Base-by-base conservation (phyloP, 1,284 basidiomycete species). In the Trametes polyzona region DNA sequence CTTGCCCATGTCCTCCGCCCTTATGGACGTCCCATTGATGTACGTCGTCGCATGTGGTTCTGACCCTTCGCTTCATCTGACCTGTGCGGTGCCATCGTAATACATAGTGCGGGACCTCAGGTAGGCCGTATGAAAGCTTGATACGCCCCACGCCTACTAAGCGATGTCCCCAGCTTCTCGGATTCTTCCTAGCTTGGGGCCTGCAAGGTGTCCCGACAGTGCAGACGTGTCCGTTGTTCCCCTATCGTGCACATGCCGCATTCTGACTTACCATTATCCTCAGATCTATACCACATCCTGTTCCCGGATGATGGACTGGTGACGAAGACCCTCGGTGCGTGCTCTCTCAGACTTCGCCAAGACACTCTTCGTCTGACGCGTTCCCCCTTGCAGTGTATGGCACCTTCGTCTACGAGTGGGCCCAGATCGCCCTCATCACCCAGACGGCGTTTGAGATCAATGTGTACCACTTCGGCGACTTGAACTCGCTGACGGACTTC, bases 401-500 rank as follows among this genome's bases (percentile, higher is more conserved):
- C 23, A 17, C 64, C 23, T 55, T 60, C 43, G 37, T 53, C 4
- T 48, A 36, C 21, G 64, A 65, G 23, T 57, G 51, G 39, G 42
- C 57, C 4, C 64, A 67, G 49, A 64, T 60, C 9, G 52, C 42
- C 16, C 39, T 67, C 16, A 42, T 61, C 24, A 64, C 64, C 8
- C 33, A 53, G 10, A 52, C 41, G 5, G 50, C 56, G 5, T 64
- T 65, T 47, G 24, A 64, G 2, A 52, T 52, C 42, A 58, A 54
- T 27, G 58, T 67, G 1, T 59, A 62, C 41, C 33, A 51, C 21
- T 67, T 55, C 39, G 66, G 65, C 8, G 47, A 59, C 47, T 17
- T 51, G 2, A 35, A 29, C 2, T 41, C 40, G 24, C 27, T 67
- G 7, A 29, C 40, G 41, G 26, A 47, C 10, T 58, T 61, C 33